Evolutionary conservation across 192 early-diverging fungal genomes (phyloP).

Genomic region (Chytriomyces hyalinus): DNA sequence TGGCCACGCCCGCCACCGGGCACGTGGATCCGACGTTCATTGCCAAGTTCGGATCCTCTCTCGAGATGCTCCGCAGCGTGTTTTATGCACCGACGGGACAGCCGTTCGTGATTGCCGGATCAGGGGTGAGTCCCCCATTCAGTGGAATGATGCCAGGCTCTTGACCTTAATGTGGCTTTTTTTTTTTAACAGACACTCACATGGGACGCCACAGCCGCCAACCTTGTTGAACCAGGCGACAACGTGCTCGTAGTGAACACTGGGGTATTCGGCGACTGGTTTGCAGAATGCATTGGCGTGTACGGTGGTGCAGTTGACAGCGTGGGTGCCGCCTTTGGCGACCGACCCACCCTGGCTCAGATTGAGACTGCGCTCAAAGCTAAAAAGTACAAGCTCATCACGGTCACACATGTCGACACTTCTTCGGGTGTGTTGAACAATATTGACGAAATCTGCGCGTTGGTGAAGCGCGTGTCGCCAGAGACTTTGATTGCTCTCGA

Average conservation of each 20-base stretch:
- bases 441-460: slow-evolving; percentile 73
- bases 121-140: slow-evolving; percentile 52
- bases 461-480: slow-evolving; percentile 79
- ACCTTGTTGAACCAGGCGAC: slow-evolving; percentile 88
- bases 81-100: slow-evolving; percentile 80
- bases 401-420: slow-evolving; percentile 95
- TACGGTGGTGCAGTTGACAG: slow-evolving; percentile 87
- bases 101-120: slow-evolving; percentile 93
- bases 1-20: slow-evolving; percentile 90
- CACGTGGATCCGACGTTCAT: slow-evolving; percentile 93
- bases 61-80: slow-evolving; percentile 83
- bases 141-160: neutral
- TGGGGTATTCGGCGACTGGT: slow-evolving; percentile 95
- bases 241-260: slow-evolving; percentile 87
- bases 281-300: slow-evolving; percentile 85
- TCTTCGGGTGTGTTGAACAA: slow-evolving; percentile 91
- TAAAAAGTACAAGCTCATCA: slow-evolving; percentile 80
- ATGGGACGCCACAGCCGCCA: slow-evolving; percentile 96
- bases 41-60: slow-evolving; percentile 80
- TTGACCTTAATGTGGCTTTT: too few species aligned
- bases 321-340: slow-evolving; percentile 71
- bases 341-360: slow-evolving; percentile 68
- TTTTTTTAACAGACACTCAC: slow-evolving; percentile 68
- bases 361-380: slow-evolving; percentile 68
- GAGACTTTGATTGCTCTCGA: slow-evolving; percentile 90